Evolutionary conservation across 2,329 filamentous ascomycete genomes (phyloP).

Genomic region (Cytospora chrysosperma): DNA sequence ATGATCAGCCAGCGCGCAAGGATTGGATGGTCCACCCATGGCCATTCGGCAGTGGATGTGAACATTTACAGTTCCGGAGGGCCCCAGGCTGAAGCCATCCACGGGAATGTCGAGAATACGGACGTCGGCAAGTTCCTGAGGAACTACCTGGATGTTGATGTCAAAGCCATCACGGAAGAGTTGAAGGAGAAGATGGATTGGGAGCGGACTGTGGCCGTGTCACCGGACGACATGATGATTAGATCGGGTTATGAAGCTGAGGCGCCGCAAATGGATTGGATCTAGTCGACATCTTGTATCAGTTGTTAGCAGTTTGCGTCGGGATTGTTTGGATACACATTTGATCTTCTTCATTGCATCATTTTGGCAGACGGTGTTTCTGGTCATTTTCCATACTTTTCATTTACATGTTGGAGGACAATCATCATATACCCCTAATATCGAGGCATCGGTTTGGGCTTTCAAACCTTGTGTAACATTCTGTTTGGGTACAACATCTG

Average conservation of each 20-base stretch:
- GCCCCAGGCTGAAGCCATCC: conserved; percentile 60
- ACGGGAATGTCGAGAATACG: conserved; percentile 92
- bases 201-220: conserved; percentile 20
- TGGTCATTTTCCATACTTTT: background rate
- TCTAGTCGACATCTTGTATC: background rate
- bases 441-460: background rate
- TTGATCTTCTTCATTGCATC: conserved; percentile 1
- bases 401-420: background rate
- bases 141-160: conserved; percentile 76
- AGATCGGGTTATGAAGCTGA: conserved; percentile 15
- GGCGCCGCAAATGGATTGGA: conserved; percentile 15
- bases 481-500: background rate
- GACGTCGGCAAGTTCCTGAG: conserved; percentile 83
- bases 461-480: conserved; percentile 12
- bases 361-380: background rate
- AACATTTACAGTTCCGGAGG: conserved; percentile 88
- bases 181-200: conserved; percentile 56
- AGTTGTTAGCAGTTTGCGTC: background rate
- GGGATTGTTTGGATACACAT: background rate
- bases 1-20: conserved; percentile 87
- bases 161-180: conserved; percentile 74
- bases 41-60: conserved; percentile 90
- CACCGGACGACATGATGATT: conserved; percentile 2
- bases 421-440: conserved; percentile 20
- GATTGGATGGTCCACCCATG: conserved; percentile 91